These are phyloP conservation scores for Eutypella sp. DNA, from an alignment of 2,329 filamentous ascomycete genomes.

Conservation along the genomic window DNA sequence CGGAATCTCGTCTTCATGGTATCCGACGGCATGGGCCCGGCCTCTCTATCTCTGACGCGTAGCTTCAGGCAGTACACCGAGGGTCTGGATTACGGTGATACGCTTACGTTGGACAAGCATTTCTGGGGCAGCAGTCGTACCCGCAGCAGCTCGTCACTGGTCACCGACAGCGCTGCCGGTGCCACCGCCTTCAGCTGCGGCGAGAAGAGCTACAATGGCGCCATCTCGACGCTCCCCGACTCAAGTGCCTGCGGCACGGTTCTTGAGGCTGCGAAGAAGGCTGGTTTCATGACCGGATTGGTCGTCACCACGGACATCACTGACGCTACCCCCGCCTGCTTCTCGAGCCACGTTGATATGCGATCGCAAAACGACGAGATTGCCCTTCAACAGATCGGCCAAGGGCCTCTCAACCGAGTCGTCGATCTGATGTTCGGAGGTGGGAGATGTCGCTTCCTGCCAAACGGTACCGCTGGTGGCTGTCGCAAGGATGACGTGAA, in stretches of 20 bases:
- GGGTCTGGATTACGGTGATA: constrained; percentile 67
- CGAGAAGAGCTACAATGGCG: constrained; percentile 92
- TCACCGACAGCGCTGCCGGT: constrained; percentile 95
- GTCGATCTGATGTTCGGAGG: constrained; percentile 93
- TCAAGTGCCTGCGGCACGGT: constrained; percentile 84
- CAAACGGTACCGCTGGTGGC: constrained; percentile 74
- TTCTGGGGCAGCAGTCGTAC: constrained; percentile 89
- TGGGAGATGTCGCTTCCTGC: constrained; percentile 86
- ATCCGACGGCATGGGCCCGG: constrained; percentile 96
- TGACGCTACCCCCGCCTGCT: constrained; percentile 93
- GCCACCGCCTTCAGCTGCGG: constrained; percentile 95
- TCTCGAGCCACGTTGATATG: constrained; percentile 79
- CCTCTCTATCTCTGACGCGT: constrained; percentile 80
- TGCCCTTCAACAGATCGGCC: constrained; percentile 85
- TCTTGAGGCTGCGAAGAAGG: constrained; percentile 86
- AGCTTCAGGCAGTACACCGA: constrained; percentile 77
- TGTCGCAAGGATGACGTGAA: constrained; percentile 78
- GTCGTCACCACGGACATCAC: constrained; percentile 94
- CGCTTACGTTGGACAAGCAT: constrained; percentile 77
- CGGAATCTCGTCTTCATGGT: constrained; percentile 98
- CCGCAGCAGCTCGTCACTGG: constrained; percentile 73
- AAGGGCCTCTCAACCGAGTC: constrained; percentile 77
- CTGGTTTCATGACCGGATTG: constrained; percentile 86
- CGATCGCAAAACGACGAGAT: constrained; percentile 84
- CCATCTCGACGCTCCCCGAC: constrained; percentile 84